A percentile compares a stretch with the other conserved stretches of the same genome.
Evolutionary conservation across 257 asterid species (phyloP).

Genomic region (Gardenia jasminoides): DNA sequence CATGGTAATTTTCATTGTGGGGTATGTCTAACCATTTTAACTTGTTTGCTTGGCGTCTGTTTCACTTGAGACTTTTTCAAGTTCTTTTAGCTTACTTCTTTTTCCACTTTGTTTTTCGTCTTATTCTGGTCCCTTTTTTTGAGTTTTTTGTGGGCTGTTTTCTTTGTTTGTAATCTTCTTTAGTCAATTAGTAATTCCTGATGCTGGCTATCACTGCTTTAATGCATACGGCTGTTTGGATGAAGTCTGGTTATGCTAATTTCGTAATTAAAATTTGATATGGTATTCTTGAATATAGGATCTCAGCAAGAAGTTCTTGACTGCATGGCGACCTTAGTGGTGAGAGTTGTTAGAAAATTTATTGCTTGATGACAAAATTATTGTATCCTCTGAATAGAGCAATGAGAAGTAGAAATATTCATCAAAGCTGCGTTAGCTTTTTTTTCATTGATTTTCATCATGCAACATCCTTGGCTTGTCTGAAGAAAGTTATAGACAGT

Average conservation of each 20-base stretch:
- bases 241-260: not conserved
- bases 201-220: not conserved
- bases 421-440: too few relatives aligned
- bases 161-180: too few relatives aligned
- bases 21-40: not conserved
- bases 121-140: not conserved
- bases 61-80: not conserved
- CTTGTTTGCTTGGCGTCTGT: not conserved
- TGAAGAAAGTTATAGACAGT: too few relatives aligned
- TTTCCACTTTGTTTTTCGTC: not conserved
- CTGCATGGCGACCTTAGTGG: not conserved
- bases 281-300: not conserved
- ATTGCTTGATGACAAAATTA: too few relatives aligned
- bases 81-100: not conserved
- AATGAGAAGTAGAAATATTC: too few relatives aligned
- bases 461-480: too few relatives aligned
- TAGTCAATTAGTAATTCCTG: not conserved
- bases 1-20: constrained; percentile 5
- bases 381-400: too few relatives aligned
- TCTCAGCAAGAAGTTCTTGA: not conserved
- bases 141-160: not conserved
- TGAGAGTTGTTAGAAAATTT: too few relatives aligned
- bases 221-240: not conserved
- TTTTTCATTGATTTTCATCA: too few relatives aligned
- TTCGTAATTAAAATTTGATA: not conserved